Base-by-base conservation (phyloP, 768 basidiomycete species). In the Udeniomyces megalosporus region DNA sequence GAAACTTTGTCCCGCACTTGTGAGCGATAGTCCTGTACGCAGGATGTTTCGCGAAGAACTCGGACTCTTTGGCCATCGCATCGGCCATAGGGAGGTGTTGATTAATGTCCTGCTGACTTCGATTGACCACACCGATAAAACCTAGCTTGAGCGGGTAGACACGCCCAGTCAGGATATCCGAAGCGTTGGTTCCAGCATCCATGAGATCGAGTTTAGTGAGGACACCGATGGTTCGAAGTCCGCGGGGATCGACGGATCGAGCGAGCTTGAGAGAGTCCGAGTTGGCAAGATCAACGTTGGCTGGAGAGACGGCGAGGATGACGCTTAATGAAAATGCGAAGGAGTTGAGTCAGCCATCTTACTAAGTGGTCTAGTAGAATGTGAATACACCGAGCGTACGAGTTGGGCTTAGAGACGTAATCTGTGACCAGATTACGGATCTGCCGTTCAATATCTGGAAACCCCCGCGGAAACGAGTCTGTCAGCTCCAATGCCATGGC, bases 221-320 rank as follows among this genome's bases (percentile, higher is more conserved):
- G 22, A 99, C 86, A 55, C 95, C 95, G 60, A 97, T 89, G 14
- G 95, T 99, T 32, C 95, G 82, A 32, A 95, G 83, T 12, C 93
- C 92, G 74, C 95, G 89, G 0, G 93, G 88, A 70, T 99, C 95
- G 51, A 97, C 90, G 12, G 84, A 82, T 49, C 95, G 86, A 12
- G 93, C 95, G 38, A 99, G 84, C 73, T 97, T 96, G 64, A 99
- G 81, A 2, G 95, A 85, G 73, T 97, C 95, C 0, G 95, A 97
- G 73, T 97, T 99, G 70, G 95, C 95, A 61, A 99, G 82, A 74
- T 99, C 95, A 61, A 97, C 93, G 71, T 99, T 99, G 32, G 95
- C 95, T 10, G 90, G 83, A 2, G 95, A 97, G 8, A 99, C 92
- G 28, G 95, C 86, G 51, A 99, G 84, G 68, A 99, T 91, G 64